These are phyloP conservation scores for Cordyceps pruinosa DNA, from an alignment of 2,329 filamentous ascomycete species.

Conservation along the genomic window DNA sequence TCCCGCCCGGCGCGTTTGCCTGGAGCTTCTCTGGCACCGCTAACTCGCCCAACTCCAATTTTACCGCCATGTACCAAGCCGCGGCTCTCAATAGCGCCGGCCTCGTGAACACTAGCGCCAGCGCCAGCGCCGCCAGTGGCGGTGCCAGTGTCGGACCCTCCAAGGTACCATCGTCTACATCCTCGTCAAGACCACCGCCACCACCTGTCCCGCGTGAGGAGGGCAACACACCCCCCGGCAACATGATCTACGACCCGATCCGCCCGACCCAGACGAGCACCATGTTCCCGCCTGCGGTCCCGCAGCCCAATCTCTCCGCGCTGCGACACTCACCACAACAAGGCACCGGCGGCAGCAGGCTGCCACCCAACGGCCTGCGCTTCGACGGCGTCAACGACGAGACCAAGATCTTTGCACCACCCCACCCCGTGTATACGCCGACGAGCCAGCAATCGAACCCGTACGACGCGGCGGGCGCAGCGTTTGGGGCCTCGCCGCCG, in stretches of 20 bases:
- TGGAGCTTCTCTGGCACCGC: slow-evolving; percentile 86
- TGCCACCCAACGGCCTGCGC: slow-evolving; percentile 17
- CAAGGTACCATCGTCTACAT: neutral
- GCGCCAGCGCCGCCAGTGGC: neutral
- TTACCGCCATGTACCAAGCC: slow-evolving; percentile 71
- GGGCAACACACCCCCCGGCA: slow-evolving; percentile 45
- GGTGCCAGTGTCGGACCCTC: neutral
- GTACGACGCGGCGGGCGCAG: slow-evolving; percentile 28
- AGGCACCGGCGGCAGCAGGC: slow-evolving; percentile 20
- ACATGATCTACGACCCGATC: slow-evolving; percentile 55
- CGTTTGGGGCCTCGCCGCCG: slow-evolving; percentile 36
- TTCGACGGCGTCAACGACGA: slow-evolving; percentile 24
- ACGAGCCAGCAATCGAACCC: slow-evolving; percentile 34
- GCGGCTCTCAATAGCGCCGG: neutral
- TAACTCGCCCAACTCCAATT: slow-evolving; percentile 75
- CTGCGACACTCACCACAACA: slow-evolving; percentile 37
- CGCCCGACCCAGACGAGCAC: slow-evolving; percentile 43
- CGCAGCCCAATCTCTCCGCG: slow-evolving; percentile 42
- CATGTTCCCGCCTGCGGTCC: slow-evolving; percentile 44
- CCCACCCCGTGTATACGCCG: slow-evolving; percentile 30
- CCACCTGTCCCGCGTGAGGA: slow-evolving; percentile 20
- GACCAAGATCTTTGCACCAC: slow-evolving; percentile 26
- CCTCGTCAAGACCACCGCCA: neutral
- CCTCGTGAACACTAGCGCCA: neutral
- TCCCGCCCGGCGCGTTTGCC: slow-evolving; percentile 52